Conservation (phyloP, 2,329 filamentous ascomycete genomes). For the Hyphodiscus sp. region DNA sequence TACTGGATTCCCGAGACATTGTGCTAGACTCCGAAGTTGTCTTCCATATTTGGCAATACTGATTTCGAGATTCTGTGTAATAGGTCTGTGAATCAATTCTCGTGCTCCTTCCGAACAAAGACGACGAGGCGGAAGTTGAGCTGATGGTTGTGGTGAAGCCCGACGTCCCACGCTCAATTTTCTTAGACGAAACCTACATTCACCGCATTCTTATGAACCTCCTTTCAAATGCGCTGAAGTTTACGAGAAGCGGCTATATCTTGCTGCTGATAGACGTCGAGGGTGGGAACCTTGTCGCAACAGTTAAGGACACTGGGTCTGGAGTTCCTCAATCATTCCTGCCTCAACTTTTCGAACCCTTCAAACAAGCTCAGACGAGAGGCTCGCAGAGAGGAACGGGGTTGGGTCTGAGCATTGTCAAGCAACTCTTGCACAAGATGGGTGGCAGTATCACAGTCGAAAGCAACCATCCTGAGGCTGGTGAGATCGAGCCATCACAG, state of each 20-base stretch:
- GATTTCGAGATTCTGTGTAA: too few relatives aligned
- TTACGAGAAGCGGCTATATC: constrained; percentile 25
- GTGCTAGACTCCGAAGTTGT: too few relatives aligned
- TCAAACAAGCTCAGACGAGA: constrained; percentile 25
- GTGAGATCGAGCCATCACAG: constrained; percentile 19
- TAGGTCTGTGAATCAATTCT: constrained; percentile 29
- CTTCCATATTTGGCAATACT: too few relatives aligned
- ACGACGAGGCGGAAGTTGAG: constrained; percentile 29
- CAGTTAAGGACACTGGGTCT: constrained; percentile 30
- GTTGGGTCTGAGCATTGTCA: constrained; percentile 28
- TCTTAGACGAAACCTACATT: constrained; percentile 31
- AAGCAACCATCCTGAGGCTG: constrained; percentile 18
- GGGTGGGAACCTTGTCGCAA: constrained; percentile 16
- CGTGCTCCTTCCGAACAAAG: constrained; percentile 28
- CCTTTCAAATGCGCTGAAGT: constrained; percentile 31
- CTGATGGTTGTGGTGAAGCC: constrained; percentile 30
- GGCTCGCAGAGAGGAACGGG: constrained; percentile 24
- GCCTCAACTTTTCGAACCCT: constrained; percentile 30
- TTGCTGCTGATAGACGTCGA: constrained; percentile 15
- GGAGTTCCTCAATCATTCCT: constrained; percentile 29
- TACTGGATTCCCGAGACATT: too few relatives aligned
- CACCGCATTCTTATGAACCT: constrained; percentile 33
- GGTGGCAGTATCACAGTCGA: constrained; percentile 27
- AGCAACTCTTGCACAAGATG: constrained; percentile 28
- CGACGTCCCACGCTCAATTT: constrained; percentile 27